These are phyloP conservation scores for Avena atlantica DNA, from an alignment of 176 grass and related monocot genomes.

Conservation along the genomic window DNA sequence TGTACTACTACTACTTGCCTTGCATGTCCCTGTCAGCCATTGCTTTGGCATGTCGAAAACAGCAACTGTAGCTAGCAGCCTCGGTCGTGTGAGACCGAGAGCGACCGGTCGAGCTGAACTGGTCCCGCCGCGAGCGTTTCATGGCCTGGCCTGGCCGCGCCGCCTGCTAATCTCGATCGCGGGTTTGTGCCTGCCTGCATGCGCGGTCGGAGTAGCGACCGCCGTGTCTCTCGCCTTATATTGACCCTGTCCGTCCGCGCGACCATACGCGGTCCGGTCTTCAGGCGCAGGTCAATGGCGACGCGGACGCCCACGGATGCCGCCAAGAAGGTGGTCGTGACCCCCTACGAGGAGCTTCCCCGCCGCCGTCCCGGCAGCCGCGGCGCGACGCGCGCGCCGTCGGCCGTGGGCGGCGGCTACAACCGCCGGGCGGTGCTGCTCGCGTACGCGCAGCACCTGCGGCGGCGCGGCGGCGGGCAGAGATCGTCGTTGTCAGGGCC, in stretches of 20 bases:
- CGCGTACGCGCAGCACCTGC: slow-evolving; percentile 45
- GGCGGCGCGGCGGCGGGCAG: neutral
- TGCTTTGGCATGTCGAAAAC: neutral
- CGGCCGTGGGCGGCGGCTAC: neutral
- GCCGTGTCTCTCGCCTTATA: neutral
- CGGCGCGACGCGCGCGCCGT: neutral
- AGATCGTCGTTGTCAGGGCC: neutral
- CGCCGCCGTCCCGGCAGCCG: neutral
- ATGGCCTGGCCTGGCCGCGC: too few relatives aligned
- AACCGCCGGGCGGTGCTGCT: slow-evolving; percentile 50
- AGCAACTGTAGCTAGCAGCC: neutral
- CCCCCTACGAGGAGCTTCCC: slow-evolving; percentile 48
- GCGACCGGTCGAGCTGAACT: neutral
- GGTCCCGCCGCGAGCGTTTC: neutral
- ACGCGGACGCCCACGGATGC: neutral
- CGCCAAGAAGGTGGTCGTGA: slow-evolving; percentile 34
- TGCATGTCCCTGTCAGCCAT: slow-evolving; percentile 31
- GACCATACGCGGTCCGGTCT: neutral
- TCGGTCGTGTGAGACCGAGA: neutral
- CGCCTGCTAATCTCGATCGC: neutral
- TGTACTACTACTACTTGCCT: neutral
- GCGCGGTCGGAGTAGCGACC: neutral
- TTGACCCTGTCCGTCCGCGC: neutral
- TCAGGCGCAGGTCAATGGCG: neutral
- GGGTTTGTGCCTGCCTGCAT: too few relatives aligned